Evolutionary conservation across 2,329 filamentous ascomycete species (phyloP).

Genomic region (Fulvia fulva): DNA sequence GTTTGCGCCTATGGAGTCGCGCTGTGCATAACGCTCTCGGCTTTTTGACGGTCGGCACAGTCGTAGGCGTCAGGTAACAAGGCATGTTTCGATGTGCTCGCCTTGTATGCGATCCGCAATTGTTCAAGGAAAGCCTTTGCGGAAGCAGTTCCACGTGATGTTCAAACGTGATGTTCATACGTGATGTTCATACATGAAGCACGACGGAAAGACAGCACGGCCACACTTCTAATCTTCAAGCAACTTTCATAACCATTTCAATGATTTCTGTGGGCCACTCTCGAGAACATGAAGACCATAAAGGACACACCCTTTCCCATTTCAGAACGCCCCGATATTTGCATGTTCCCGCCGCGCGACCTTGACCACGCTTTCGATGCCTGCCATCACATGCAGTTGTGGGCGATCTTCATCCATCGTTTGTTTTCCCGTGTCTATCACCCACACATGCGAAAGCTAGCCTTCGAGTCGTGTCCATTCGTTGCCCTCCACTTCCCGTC

Average conservation of each 20-base stretch:
- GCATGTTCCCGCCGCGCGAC: conserved; percentile 4
- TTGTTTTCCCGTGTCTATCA: conserved; percentile 6
- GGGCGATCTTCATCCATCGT: not conserved
- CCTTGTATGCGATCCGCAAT: too few species aligned
- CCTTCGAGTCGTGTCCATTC: not conserved
- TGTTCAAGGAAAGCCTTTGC: too few species aligned
- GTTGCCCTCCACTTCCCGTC: not conserved
- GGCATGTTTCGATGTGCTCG: too few species aligned
- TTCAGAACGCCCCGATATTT: conserved; percentile 13
- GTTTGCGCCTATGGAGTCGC: too few species aligned
- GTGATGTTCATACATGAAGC: too few species aligned
- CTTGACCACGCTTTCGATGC: not conserved
- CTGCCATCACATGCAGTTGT: not conserved
- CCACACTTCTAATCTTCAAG: conserved; percentile 21
- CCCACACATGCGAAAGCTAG: not conserved
- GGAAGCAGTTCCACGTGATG: too few species aligned
- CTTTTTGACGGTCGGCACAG: too few species aligned
- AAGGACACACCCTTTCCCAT: conserved; percentile 1
- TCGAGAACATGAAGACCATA: conserved; percentile 16
- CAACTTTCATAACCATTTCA: conserved; percentile 3
- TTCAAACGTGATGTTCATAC: too few species aligned
- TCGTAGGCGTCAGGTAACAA: too few species aligned
- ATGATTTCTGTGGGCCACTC: conserved; percentile 12
- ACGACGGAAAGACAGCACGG: not conserved
- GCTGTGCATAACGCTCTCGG: too few species aligned